Evolutionary conservation across 2,329 filamentous ascomycete genomes (phyloP).

Genomic region (Blumeria graminis): DNA sequence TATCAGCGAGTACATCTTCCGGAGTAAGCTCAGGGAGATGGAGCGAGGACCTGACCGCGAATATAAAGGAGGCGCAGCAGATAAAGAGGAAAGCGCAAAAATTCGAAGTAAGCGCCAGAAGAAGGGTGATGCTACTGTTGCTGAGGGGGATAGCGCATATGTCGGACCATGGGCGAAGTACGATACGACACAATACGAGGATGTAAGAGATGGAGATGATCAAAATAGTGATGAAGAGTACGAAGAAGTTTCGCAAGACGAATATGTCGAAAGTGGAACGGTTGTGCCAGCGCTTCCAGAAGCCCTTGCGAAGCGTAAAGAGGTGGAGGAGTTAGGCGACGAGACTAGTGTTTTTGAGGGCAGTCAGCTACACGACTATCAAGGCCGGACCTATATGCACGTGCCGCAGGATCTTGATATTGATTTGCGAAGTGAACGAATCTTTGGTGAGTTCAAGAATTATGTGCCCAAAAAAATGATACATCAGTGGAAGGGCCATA

Average conservation of each 20-base stretch:
- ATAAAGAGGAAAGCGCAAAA: conserved; percentile 46
- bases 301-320: conserved; percentile 29
- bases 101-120: conserved; percentile 54
- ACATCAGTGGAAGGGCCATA: conserved; percentile 67
- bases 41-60: conserved; percentile 38
- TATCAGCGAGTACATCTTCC: conserved; percentile 78
- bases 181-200: conserved; percentile 44
- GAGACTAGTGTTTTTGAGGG: conserved; percentile 84
- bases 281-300: conserved; percentile 30
- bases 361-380: conserved; percentile 65
- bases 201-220: conserved; percentile 47
- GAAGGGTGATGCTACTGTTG: conserved; percentile 63
- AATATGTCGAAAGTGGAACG: conserved; percentile 38
- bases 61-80: conserved; percentile 26
- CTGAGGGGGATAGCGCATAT: conserved; percentile 73
- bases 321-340: conserved; percentile 33
- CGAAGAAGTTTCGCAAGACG: conserved; percentile 40
- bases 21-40: conserved; percentile 63
- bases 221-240: conserved; percentile 60
- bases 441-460: conserved; percentile 53
- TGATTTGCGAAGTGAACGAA: conserved; percentile 51
- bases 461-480: conserved; percentile 88
- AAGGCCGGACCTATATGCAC: conserved; percentile 94
- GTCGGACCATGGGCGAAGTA: conserved; percentile 89
- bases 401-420: conserved; percentile 75